Conservation (phyloP, 2,329 filamentous ascomycete species). For the Chrysosporium keratinophilum region DNA sequence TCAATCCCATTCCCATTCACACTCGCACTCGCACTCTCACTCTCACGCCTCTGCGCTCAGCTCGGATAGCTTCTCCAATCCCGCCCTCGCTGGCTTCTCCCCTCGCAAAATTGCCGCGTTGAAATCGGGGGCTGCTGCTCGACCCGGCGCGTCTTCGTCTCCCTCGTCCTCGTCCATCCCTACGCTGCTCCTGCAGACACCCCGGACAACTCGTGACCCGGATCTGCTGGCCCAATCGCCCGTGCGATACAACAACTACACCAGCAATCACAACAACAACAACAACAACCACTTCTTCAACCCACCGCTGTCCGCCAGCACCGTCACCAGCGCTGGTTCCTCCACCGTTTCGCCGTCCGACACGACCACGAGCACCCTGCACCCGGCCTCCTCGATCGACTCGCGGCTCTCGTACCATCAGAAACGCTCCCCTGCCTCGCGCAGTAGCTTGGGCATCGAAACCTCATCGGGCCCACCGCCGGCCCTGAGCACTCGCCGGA, state of each 20-base stretch:
- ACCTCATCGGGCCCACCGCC: conserved; percentile 42
- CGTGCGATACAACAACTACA: neutral
- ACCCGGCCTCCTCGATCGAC: conserved; percentile 19
- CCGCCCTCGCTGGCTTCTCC: conserved; percentile 21
- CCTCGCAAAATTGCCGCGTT: conserved; percentile 21
- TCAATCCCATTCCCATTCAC: too few species aligned
- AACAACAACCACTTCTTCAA: conserved; percentile 21
- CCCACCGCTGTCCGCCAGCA: conserved; percentile 27
- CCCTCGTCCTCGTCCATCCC: conserved; percentile 7
- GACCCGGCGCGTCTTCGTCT: conserved; percentile 7
- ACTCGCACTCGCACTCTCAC: too few species aligned
- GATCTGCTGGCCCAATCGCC: conserved; percentile 18
- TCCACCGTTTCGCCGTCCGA: conserved; percentile 13
- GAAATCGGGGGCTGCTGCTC: conserved; percentile 12
- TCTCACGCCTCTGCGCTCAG: conserved; percentile 17
- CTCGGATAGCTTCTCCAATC: conserved; percentile 21
- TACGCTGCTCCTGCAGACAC: conserved; percentile 15
- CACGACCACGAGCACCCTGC: neutral
- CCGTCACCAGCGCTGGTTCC: conserved; percentile 8
- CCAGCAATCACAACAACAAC: too few species aligned
- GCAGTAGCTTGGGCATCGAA: conserved; percentile 42
- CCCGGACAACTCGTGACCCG: conserved; percentile 24
- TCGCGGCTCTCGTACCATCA: conserved; percentile 14
- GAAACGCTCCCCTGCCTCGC: conserved; percentile 39
- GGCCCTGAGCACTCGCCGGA: conserved; percentile 39